These are phyloP conservation scores for Calonectria ilicicola DNA, from an alignment of 2,329 filamentous ascomycete species.

Conservation along the genomic window DNA sequence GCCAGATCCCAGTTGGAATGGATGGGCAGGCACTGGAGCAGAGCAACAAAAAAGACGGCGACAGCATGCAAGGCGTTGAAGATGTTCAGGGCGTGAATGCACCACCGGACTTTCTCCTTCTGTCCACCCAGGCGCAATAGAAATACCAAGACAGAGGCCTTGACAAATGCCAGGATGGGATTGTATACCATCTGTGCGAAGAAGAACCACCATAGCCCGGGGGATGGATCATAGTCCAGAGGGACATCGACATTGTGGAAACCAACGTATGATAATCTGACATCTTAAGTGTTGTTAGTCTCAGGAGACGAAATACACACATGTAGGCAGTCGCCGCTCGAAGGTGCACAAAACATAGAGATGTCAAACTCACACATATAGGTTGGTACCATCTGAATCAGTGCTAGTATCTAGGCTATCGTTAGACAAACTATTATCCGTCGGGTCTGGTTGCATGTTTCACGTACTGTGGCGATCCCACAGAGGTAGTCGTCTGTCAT, in stretches of 20 bases:
- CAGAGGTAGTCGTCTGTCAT: slow-evolving; percentile 24
- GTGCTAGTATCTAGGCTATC: slow-evolving; percentile 14
- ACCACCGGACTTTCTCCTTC: slow-evolving; percentile 40
- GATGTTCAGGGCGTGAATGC: slow-evolving; percentile 45
- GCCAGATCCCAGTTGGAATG: slow-evolving; percentile 25
- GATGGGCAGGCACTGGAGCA: slow-evolving; percentile 54
- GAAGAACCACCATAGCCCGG: slow-evolving; percentile 48
- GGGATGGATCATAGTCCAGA: background rate
- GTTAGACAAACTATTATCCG: background rate
- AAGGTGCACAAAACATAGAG: too few species aligned
- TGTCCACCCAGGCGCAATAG: slow-evolving; percentile 55
- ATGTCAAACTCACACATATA: background rate
- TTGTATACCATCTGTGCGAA: slow-evolving; percentile 56
- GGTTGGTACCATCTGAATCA: slow-evolving; percentile 26
- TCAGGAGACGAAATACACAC: background rate
- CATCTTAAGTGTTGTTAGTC: slow-evolving; percentile 11
- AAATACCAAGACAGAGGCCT: slow-evolving; percentile 57
- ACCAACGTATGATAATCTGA: slow-evolving; percentile 23
- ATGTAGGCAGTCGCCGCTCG: too few species aligned
- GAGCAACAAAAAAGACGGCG: slow-evolving; percentile 49
- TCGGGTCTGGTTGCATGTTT: background rate
- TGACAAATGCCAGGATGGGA: slow-evolving; percentile 58
- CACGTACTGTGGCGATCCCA: slow-evolving; percentile 24
- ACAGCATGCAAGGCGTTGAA: slow-evolving; percentile 50
- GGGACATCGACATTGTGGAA: slow-evolving; percentile 24